Percentiles rank a stretch among this genome's conserved stretches.
phyloP scores from a whole-genome alignment of 176 grass and related monocot species.

The Rhynchospora tenuis region DNA sequence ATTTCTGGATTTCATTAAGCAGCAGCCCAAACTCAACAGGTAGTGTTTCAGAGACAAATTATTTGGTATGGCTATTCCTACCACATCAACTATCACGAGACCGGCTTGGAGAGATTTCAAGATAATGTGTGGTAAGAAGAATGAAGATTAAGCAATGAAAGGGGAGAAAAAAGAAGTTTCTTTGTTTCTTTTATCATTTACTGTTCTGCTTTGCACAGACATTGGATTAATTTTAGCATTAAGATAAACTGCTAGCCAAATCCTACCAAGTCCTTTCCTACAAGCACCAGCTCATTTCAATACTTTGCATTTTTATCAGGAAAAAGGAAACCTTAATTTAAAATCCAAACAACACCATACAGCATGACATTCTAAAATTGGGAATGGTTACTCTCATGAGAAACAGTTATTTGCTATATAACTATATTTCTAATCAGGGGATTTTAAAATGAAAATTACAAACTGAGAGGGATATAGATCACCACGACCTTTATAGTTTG shows the following conservation, averaged over 20 bases:
- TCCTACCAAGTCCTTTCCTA: not conserved
- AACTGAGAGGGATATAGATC: not conserved
- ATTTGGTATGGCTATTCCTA: not conserved
- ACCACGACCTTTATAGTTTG: not conserved
- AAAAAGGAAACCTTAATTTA: not conserved
- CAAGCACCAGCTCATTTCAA: not conserved
- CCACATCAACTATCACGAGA: not conserved
- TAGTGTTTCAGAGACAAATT: not conserved
- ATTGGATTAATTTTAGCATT: not conserved
- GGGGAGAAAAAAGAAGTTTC: not conserved
- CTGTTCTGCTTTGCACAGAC: not conserved
- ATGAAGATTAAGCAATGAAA: not conserved
- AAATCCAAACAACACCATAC: slow-evolving; percentile 1
- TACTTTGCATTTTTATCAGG: not conserved
- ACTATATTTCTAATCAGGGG: not conserved
- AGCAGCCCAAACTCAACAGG: not conserved
- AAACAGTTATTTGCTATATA: not conserved
- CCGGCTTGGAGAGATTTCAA: not conserved
- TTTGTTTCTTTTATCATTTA: not conserved
- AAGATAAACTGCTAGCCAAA: not conserved
- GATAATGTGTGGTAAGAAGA: not conserved
- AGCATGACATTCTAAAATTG: not conserved
- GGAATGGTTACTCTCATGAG: not conserved
- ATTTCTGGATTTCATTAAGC: not conserved
- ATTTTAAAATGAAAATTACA: not conserved